phyloP scores from a whole-genome alignment of 106 monocot genomes.

The Triglochin maritima region DNA sequence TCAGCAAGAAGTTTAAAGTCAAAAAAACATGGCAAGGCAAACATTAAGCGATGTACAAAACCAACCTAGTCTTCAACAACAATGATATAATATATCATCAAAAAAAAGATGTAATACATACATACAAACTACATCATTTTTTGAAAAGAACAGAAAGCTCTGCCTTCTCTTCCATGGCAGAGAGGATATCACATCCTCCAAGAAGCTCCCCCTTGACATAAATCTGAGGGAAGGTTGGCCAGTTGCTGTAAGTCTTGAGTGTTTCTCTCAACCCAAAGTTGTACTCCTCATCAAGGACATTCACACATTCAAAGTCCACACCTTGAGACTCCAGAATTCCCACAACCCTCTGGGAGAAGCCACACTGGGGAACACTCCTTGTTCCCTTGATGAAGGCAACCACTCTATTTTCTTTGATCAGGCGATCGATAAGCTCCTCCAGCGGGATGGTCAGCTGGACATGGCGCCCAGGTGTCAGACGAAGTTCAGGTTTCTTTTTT shows the following conservation, averaged over 20 bases:
- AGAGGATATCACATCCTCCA: conserved; percentile 92
- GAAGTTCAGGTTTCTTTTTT: conserved; percentile 52
- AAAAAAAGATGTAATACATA: no score
- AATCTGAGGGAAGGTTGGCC: conserved; percentile 95
- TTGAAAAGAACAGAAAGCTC: conserved; percentile 42
- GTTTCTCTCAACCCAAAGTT: conserved; percentile 79
- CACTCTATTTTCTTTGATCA: conserved; percentile 82
- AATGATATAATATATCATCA: no score
- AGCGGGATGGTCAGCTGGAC: conserved; percentile 66
- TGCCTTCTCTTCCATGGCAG: conserved; percentile 72
- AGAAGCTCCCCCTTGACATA: conserved; percentile 77
- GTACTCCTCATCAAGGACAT: conserved; percentile 88
- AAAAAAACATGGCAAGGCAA: no score
- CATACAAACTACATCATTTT: conserved; percentile 22
- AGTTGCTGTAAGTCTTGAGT: conserved; percentile 86
- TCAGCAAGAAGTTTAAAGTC: no score
- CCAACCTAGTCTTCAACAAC: no score
- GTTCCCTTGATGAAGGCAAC: conserved; percentile 98
- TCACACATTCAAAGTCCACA: conserved; percentile 70
- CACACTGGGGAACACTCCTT: conserved; percentile 75
- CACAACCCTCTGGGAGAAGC: conserved; percentile 87
- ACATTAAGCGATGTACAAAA: no score
- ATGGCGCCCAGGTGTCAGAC: conserved; percentile 75
- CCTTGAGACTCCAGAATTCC: conserved; percentile 64
- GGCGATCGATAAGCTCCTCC: conserved; percentile 63